phyloP scores from a whole-genome alignment of 2,329 filamentous ascomycete species.

The Leptographium radiaticola region DNA sequence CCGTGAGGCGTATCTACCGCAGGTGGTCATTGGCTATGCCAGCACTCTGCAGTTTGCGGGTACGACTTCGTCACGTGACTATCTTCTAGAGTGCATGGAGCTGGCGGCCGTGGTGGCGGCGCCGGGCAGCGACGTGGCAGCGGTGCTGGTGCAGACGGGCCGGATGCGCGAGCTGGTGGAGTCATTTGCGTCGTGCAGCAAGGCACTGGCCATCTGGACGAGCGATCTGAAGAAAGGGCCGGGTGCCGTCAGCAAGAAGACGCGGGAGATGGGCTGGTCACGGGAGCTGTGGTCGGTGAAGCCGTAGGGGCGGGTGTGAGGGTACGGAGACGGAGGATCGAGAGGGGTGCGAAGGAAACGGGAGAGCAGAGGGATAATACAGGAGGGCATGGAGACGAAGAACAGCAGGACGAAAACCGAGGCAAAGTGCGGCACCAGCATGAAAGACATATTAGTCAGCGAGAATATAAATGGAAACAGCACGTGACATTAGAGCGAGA shows the following conservation, averaged over 20 bases:
- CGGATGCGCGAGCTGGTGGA: conserved; percentile 67
- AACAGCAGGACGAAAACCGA: neutral
- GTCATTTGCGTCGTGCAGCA: conserved; percentile 64
- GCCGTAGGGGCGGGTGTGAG: conserved; percentile 14
- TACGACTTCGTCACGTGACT: conserved; percentile 58
- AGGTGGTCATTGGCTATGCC: conserved; percentile 74
- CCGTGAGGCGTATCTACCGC: conserved; percentile 69
- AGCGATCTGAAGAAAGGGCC: conserved; percentile 37
- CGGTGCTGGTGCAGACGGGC: conserved; percentile 48
- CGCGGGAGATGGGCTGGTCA: conserved; percentile 49
- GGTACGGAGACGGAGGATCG: neutral
- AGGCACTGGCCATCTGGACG: conserved; percentile 48
- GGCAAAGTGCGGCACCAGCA: too few relatives aligned
- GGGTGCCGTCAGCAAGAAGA: conserved; percentile 41
- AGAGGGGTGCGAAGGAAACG: neutral
- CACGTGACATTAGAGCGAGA: too few relatives aligned
- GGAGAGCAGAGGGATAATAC: neutral
- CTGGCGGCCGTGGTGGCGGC: conserved; percentile 64
- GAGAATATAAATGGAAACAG: too few relatives aligned
- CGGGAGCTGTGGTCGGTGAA: conserved; percentile 49
- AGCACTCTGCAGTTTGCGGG: conserved; percentile 70
- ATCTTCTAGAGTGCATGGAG: conserved; percentile 76
- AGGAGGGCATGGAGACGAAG: neutral
- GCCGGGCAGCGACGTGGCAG: conserved; percentile 51
- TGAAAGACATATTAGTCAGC: too few relatives aligned